A percentile compares a stretch with the other conserved stretches of the same genome.
These are phyloP conservation scores for Aspergillus steynii DNA, from an alignment of 495 filamentous ascomycete genomes.

Conservation along the genomic window DNA sequence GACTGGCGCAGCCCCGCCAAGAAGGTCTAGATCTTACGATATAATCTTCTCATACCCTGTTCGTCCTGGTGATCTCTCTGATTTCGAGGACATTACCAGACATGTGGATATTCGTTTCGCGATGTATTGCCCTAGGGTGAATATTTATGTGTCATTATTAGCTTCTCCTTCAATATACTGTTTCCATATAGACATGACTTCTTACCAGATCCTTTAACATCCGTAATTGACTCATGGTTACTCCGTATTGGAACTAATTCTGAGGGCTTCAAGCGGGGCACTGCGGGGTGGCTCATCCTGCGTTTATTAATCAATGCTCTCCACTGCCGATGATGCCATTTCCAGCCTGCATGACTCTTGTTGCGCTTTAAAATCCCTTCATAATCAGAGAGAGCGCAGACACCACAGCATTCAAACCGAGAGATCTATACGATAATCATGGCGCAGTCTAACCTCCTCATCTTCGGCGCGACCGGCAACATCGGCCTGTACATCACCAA, in stretches of 20 bases:
- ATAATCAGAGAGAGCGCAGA: too few relatives aligned
- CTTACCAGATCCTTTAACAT: too few relatives aligned
- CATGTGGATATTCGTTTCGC: too few relatives aligned
- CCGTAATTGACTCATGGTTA: too few relatives aligned
- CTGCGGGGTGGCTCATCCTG: neutral
- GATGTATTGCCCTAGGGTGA: too few relatives aligned
- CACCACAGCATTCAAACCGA: too few relatives aligned
- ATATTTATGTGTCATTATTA: too few relatives aligned
- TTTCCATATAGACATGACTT: too few relatives aligned
- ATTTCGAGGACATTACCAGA: neutral
- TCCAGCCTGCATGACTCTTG: neutral
- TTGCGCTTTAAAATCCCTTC: neutral
- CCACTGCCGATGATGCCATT: neutral
- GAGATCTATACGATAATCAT: neutral
- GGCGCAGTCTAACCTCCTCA: slow-evolving; percentile 50
- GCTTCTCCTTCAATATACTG: too few relatives aligned
- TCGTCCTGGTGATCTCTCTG: too few relatives aligned
- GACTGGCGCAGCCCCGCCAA: neutral
- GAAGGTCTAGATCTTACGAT: neutral
- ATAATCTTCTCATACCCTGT: too few relatives aligned
- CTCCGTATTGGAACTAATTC: too few relatives aligned
- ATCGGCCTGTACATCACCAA: slow-evolving; percentile 67
- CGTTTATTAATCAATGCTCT: neutral
- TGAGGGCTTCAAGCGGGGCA: neutral
- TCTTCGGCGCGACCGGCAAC: slow-evolving; percentile 69